Conservation (phyloP, 495 filamentous ascomycete species). For the Podospora tetraspora region DNA sequence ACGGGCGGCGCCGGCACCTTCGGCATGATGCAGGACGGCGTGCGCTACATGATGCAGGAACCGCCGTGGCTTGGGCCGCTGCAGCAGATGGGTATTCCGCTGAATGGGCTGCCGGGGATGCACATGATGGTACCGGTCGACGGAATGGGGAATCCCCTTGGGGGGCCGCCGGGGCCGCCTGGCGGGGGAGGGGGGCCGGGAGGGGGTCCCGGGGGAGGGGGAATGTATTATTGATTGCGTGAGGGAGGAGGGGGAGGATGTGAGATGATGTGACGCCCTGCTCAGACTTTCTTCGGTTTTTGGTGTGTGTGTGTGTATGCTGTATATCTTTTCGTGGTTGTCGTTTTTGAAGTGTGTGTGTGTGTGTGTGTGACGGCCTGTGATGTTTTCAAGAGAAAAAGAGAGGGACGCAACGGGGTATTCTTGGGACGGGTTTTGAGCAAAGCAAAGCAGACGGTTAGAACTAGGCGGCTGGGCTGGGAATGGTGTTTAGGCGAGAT, state of each 20-base stretch:
- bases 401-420: neutral
- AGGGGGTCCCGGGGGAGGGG: neutral
- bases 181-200: neutral
- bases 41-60: conserved; percentile 30
- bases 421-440: neutral
- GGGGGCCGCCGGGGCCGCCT: neutral
- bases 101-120: neutral
- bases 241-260: no score
- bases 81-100: conserved; percentile 1
- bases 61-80: conserved; percentile 13
- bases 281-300: neutral
- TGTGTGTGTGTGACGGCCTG: neutral
- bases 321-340: neutral
- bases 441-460: neutral
- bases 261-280: neutral
- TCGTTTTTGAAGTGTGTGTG: neutral
- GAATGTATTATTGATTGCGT: neutral
- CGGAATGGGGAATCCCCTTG: neutral
- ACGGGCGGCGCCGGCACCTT: conserved; percentile 23
- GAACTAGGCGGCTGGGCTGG: neutral
- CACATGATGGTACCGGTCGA: conserved; percentile 1
- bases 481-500: neutral
- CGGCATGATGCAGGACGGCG: conserved; percentile 25
- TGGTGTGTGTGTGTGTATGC: neutral
- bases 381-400: neutral